Conservation (phyloP, 2,329 filamentous ascomycete genomes). For the Metarhizium rileyi region DNA sequence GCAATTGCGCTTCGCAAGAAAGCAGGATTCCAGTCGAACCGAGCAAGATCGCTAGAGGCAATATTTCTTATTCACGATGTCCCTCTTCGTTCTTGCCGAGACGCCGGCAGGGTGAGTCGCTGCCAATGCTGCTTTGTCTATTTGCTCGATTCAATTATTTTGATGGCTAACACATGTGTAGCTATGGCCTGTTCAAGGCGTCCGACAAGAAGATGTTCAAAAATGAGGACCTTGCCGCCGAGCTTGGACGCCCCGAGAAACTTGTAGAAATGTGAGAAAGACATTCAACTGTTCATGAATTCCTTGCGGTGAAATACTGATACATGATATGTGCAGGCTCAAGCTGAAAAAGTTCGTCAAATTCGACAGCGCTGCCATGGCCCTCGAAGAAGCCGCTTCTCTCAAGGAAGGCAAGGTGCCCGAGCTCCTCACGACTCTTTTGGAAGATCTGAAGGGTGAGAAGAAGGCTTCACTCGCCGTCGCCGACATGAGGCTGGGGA, state of each 20-base stretch:
- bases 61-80: slow-evolving; percentile 47
- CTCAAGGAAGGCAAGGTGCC: slow-evolving; percentile 93
- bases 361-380: slow-evolving; percentile 86
- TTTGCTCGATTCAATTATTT: neutral
- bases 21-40: slow-evolving; percentile 21
- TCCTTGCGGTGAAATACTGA: neutral
- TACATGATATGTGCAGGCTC: slow-evolving; percentile 42
- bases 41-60: slow-evolving; percentile 22
- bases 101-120: slow-evolving; percentile 67
- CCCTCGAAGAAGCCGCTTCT: slow-evolving; percentile 81
- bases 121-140: neutral
- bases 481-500: slow-evolving; percentile 84
- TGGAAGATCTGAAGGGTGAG: slow-evolving; percentile 90
- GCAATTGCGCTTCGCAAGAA: slow-evolving; percentile 28
- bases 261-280: slow-evolving; percentile 69
- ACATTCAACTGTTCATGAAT: neutral
- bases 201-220: slow-evolving; percentile 98
- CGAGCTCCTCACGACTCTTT: slow-evolving; percentile 68
- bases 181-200: slow-evolving; percentile 96
- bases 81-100: slow-evolving; percentile 87
- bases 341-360: slow-evolving; percentile 97
- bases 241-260: slow-evolving; percentile 72
- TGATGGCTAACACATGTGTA: slow-evolving; percentile 31
- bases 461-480: slow-evolving; percentile 94
- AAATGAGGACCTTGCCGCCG: slow-evolving; percentile 65